phyloP scores from a whole-genome alignment of 75 land plant genomes.

The Cupressus sempervirens region DNA sequence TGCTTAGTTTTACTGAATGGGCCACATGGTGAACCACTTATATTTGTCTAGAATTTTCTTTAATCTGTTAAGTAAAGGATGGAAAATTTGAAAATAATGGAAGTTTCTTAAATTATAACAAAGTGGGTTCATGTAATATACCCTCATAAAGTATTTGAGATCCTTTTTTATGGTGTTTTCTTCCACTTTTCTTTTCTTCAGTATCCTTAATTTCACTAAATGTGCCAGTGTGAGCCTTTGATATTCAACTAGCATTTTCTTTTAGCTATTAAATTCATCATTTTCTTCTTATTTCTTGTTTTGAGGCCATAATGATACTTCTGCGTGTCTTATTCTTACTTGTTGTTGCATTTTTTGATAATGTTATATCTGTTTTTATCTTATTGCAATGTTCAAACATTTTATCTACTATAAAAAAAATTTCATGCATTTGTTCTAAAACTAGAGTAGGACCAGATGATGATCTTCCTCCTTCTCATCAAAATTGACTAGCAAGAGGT shows the following conservation, averaged over 20 bases:
- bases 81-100: too few species aligned
- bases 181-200: neutral
- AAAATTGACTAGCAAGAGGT: constrained; percentile 23
- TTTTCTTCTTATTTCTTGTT: neutral
- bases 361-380: neutral
- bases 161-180: neutral
- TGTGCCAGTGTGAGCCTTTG: too few species aligned
- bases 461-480: too few species aligned
- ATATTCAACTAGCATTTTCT: neutral
- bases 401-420: too few species aligned
- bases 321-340: neutral
- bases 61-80: too few species aligned
- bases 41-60: too few species aligned
- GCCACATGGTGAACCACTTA: too few species aligned
- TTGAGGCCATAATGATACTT: neutral
- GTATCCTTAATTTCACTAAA: too few species aligned
- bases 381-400: neutral
- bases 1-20: too few species aligned
- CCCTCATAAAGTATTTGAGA: neutral
- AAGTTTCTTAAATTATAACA: neutral
- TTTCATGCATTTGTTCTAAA: too few species aligned
- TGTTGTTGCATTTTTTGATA: neutral
- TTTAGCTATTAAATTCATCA: neutral
- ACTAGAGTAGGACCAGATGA: too few species aligned
- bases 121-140: neutral